phyloP scores from a whole-genome alignment of 768 basidiomycete species.

The Amanita jacksonii region DNA sequence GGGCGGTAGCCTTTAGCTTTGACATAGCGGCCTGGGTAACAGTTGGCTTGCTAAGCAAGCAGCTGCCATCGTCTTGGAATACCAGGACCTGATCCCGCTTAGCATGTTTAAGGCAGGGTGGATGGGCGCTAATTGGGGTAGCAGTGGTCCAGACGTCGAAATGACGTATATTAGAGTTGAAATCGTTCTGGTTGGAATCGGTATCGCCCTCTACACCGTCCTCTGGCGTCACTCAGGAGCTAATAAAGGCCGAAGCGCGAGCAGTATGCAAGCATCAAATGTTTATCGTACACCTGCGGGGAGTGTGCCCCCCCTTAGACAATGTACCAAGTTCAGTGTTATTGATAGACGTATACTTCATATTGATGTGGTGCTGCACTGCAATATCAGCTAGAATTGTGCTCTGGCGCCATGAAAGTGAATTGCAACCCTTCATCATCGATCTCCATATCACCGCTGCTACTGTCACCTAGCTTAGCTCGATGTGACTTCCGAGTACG shows the following conservation, averaged over 20 bases:
- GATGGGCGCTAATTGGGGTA: constrained; percentile 60
- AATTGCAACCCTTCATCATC: constrained; percentile 36
- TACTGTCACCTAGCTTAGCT: constrained; percentile 14
- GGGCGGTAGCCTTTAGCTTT: constrained; percentile 60
- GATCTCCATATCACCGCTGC: constrained; percentile 36
- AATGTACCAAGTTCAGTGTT: no score
- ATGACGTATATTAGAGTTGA: constrained; percentile 59
- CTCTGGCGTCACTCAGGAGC: constrained; percentile 60
- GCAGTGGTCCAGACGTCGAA: constrained; percentile 47
- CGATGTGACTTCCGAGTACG: constrained; percentile 44
- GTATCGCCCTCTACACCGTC: constrained; percentile 40
- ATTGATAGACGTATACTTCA: no score
- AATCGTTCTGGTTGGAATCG: constrained; percentile 50
- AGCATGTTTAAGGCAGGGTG: constrained; percentile 61
- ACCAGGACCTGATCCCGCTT: constrained; percentile 52
- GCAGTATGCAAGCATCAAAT: no score
- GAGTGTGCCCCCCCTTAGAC: no score
- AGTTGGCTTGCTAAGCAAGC: constrained; percentile 57
- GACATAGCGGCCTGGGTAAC: constrained; percentile 66
- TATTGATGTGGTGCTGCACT: no score
- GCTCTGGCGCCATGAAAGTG: constrained; percentile 35
- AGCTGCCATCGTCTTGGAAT: constrained; percentile 56
- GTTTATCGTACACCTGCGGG: no score
- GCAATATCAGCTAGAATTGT: no score
- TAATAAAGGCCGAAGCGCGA: constrained; percentile 39